A percentile compares a stretch with the other conserved stretches of the same genome.
Conservation (phyloP, 2,329 filamentous ascomycete genomes). For the Zymoseptoria passerinii region DNA sequence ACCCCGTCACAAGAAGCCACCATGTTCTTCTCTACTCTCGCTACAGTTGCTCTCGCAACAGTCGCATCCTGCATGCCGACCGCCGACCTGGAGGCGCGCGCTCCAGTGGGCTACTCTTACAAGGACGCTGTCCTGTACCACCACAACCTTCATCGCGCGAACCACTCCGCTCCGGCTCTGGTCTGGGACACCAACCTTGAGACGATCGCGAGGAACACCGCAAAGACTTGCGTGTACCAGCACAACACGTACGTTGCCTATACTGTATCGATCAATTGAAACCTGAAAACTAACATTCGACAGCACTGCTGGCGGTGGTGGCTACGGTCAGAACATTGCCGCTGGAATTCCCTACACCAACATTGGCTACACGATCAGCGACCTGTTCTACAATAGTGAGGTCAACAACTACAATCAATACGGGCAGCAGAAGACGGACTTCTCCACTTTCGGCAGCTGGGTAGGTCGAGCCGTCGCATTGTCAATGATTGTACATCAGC, state of each 20-base stretch:
- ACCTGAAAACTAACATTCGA: neutral
- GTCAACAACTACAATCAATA: constrained; percentile 51
- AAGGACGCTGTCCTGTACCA: constrained; percentile 6
- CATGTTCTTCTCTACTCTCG: neutral
- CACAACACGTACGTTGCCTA: constrained; percentile 55
- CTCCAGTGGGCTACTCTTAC: neutral
- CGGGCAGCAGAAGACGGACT: constrained; percentile 50
- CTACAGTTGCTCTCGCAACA: neutral
- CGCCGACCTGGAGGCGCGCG: neutral
- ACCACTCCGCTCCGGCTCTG: constrained; percentile 38
- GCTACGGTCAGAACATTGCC: constrained; percentile 89
- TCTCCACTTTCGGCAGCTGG: constrained; percentile 54
- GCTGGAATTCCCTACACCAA: constrained; percentile 49
- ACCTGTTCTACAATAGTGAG: constrained; percentile 85
- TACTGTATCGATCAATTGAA: too few species aligned
- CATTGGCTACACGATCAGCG: constrained; percentile 60
- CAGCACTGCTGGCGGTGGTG: constrained; percentile 49
- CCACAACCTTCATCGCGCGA: constrained; percentile 12
- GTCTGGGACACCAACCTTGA: constrained; percentile 59
- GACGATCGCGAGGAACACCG: constrained; percentile 53
- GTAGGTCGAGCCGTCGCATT: neutral
- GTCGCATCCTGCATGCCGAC: neutral
- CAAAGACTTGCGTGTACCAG: constrained; percentile 57
- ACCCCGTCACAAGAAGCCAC: neutral
- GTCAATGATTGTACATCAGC: neutral